Base-by-base conservation (phyloP, 148 eudicot species). In the Diospyros lotus region DNA sequence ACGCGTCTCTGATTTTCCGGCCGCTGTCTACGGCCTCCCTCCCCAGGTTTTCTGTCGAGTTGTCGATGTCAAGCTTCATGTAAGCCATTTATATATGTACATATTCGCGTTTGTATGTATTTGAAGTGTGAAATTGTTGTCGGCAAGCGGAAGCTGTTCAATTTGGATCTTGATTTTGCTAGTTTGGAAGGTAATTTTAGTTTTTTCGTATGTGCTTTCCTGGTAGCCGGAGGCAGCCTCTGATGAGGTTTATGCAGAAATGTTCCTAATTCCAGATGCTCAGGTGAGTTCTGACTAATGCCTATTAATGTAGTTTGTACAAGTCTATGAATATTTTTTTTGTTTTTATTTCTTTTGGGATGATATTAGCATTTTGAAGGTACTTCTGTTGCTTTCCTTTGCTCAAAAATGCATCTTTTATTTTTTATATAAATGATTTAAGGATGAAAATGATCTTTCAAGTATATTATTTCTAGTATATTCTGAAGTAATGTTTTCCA, bases 31-130 rank as follows among this genome's bases (percentile, higher is more conserved):
- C 59, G 83, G 79, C 77, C 82, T 93, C 63, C 88, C 97, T 62
- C 88, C 97, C 68, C 98, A 95, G n/a, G 91, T 95, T n/a, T 89
- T 93, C 69, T 95, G 98, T 77, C 85, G 97, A 44, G 98, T 95
- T 80, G 71, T 93, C 67, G 99, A 95, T 76, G 97, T 93, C 55
- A 89, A 95, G 80, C 99, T 95, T 73, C 97, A 89, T 85, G 99
- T 95, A 85, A 79, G 87, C 75, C 68, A 2, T 53, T 44, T 8
- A 38, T 43, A 15, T 11, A 3, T 55, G 39, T 73, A 3, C 39
- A 38, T 9, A 14, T 17, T 12, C 41, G 9, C 15, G 5, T 62
- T 6, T 8, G 38, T 71, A 46, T 44, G 17, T 46, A 14, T 7
- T 15, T 42, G 51, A 11, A 6, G 5, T 60, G 55, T 15, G n/a